Evolutionary conservation across 2,329 filamentous ascomycete species (phyloP).

Genomic region (Diaporthe destruens): DNA sequence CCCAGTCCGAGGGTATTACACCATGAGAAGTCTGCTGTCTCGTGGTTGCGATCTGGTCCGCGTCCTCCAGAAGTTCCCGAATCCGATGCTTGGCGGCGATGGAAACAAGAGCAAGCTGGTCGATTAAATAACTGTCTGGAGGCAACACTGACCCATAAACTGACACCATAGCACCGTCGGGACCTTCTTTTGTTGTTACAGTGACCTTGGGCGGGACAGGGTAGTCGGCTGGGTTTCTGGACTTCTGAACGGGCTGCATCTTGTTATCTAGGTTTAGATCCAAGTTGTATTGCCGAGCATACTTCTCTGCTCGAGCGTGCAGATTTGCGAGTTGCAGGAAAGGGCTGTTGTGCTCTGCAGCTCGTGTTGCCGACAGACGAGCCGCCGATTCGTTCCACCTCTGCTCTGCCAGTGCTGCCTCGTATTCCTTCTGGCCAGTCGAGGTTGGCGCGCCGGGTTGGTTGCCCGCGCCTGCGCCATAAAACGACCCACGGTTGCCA

Average conservation of each 20-base stretch:
- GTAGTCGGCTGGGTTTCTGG: slow-evolving; percentile 63
- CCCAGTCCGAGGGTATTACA: slow-evolving; percentile 80
- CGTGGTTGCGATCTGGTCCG: slow-evolving; percentile 75
- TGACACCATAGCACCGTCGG: slow-evolving; percentile 71
- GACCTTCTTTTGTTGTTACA: slow-evolving; percentile 67
- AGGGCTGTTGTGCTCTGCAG: slow-evolving; percentile 79
- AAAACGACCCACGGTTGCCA: slow-evolving; percentile 69
- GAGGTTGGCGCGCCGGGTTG: slow-evolving; percentile 60
- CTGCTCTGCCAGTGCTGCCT: slow-evolving; percentile 73
- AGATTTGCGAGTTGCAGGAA: slow-evolving; percentile 76
- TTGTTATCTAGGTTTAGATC: slow-evolving; percentile 68
- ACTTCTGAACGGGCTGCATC: slow-evolving; percentile 60
- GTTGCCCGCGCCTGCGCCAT: slow-evolving; percentile 74
- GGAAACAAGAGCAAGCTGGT: slow-evolving; percentile 86
- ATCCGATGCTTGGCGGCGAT: slow-evolving; percentile 86
- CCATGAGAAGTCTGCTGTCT: slow-evolving; percentile 86
- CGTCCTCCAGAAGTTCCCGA: slow-evolving; percentile 81
- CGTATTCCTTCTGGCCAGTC: slow-evolving; percentile 69
- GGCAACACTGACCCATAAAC: slow-evolving; percentile 79
- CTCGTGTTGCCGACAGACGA: slow-evolving; percentile 69
- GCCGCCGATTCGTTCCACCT: slow-evolving; percentile 76
- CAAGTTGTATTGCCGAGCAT: slow-evolving; percentile 70
- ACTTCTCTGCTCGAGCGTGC: slow-evolving; percentile 70
- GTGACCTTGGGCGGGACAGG: slow-evolving; percentile 63
- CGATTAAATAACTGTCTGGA: slow-evolving; percentile 80